Evolutionary conservation across 345 rosid species (phyloP).

Genomic region (Noccaea caerulescens): DNA sequence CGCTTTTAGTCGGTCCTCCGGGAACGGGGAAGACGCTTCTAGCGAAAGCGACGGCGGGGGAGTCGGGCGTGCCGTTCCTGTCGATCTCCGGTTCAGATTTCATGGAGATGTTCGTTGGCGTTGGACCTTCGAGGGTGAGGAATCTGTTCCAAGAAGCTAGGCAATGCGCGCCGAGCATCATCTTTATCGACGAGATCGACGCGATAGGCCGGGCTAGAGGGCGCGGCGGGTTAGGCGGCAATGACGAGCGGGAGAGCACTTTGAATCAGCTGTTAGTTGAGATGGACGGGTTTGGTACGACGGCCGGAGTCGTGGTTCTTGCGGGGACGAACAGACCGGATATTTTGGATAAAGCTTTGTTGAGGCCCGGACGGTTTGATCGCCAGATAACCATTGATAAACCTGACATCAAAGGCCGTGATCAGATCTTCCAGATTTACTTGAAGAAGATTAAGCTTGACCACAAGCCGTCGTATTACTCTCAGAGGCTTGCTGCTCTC

Average conservation of each 20-base stretch:
- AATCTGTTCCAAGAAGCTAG: constrained; percentile 96
- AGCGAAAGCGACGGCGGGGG: constrained; percentile 98
- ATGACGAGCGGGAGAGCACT: constrained; percentile 97
- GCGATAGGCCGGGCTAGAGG: constrained; percentile 98
- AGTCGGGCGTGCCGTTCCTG: constrained; percentile 88
- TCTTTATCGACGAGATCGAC: constrained; percentile 94
- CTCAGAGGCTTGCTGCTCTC: constrained; percentile 91
- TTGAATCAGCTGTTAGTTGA: constrained; percentile 89
- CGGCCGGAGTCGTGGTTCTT: constrained; percentile 90
- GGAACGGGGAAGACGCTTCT: constrained; percentile 98
- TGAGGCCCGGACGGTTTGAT: constrained; percentile 93
- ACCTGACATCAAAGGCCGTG: constrained; percentile 92
- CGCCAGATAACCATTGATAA: constrained; percentile 87
- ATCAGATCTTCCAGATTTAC: constrained; percentile 85
- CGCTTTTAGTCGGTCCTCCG: constrained; percentile 92
- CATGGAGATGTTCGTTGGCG: constrained; percentile 99
- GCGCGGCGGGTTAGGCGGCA: constrained; percentile 86
- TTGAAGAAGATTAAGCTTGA: constrained; percentile 85
- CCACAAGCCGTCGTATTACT: constrained; percentile 71
- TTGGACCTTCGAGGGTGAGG: constrained; percentile 97
- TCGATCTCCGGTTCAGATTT: constrained; percentile 98
- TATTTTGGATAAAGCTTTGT: constrained; percentile 86
- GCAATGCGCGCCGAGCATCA: constrained; percentile 84
- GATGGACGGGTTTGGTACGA: constrained; percentile 99
- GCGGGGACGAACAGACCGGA: constrained; percentile 99